phyloP scores from a whole-genome alignment of 495 filamentous ascomycete genomes.

The Penicillium salamii region DNA sequence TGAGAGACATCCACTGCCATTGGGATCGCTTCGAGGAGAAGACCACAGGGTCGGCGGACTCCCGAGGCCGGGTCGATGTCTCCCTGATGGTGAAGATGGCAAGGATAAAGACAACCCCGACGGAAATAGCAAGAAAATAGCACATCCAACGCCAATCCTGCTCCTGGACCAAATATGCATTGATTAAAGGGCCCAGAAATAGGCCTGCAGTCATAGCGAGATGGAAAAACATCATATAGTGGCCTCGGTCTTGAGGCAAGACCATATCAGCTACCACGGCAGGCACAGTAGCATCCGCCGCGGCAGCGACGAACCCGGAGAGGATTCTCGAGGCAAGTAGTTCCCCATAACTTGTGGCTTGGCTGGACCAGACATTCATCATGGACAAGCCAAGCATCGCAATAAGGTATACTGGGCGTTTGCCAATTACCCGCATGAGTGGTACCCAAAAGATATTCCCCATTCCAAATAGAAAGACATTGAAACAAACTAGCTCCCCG shows the following conservation, averaged over 20 bases:
- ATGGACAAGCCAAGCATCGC: constrained; percentile 23
- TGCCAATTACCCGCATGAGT: constrained; percentile 28
- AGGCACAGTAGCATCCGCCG: constrained; percentile 32
- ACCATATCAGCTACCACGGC: constrained; percentile 33
- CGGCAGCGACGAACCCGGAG: constrained; percentile 25
- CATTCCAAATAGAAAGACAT: constrained; percentile 31
- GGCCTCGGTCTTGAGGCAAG: constrained; percentile 28
- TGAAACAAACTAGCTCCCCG: constrained; percentile 29
- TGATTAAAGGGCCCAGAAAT: constrained; percentile 34
- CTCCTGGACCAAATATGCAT: constrained; percentile 29
- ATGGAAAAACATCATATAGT: constrained; percentile 37
- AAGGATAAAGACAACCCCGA: constrained; percentile 14
- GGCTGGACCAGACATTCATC: constrained; percentile 31
- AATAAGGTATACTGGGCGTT: constrained; percentile 30
- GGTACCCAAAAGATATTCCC: constrained; percentile 35
- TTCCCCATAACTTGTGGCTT: constrained; percentile 21
- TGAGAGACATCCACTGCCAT: constrained; percentile 27
- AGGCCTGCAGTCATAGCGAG: constrained; percentile 27
- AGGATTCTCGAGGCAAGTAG: constrained; percentile 30
- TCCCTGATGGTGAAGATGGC: constrained; percentile 29
- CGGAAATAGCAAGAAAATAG: constrained; percentile 25
- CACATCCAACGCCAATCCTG: constrained; percentile 35
- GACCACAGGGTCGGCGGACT: background rate
- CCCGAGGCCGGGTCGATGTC: constrained; percentile 17
- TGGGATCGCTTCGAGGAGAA: constrained; percentile 10